Conservation (phyloP, 768 basidiomycete species). For the Amylocystis lapponica region DNA sequence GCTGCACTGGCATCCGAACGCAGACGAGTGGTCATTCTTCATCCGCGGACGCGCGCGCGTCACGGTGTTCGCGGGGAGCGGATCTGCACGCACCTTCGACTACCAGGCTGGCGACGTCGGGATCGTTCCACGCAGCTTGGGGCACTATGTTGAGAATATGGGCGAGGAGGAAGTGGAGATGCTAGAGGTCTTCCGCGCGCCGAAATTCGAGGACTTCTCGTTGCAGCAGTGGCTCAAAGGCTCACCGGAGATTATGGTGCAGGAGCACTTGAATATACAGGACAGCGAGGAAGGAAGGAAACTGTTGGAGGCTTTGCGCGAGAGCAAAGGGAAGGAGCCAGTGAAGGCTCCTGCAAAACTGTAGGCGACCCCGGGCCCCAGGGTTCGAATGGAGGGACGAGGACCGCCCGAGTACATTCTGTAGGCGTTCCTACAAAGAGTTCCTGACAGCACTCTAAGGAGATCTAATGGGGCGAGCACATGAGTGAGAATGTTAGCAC, state of each 20-base stretch:
- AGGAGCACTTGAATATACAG: slow-evolving; percentile 50
- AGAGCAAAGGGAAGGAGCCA: too few relatives aligned
- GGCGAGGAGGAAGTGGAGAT: slow-evolving; percentile 32
- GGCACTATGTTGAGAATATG: slow-evolving; percentile 39
- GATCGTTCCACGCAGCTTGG: slow-evolving; percentile 1
- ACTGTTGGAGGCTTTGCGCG: too few relatives aligned
- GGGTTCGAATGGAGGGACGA: too few relatives aligned
- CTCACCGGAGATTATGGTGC: slow-evolving; percentile 52
- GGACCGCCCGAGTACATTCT: too few relatives aligned
- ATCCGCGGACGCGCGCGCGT: slow-evolving; percentile 43
- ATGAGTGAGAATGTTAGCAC: too few relatives aligned
- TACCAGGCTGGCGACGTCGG: slow-evolving; percentile 17
- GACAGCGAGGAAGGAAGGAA: too few relatives aligned
- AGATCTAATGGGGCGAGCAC: too few relatives aligned
- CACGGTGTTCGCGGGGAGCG: slow-evolving; percentile 49
- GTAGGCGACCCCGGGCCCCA: too few relatives aligned
- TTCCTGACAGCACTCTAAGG: too few relatives aligned
- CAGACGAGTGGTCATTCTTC: slow-evolving; percentile 6
- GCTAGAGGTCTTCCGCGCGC: slow-evolving; percentile 36
- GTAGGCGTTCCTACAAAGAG: too few relatives aligned
- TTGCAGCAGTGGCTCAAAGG: slow-evolving; percentile 52
- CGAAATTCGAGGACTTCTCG: slow-evolving; percentile 28
- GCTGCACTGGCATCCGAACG: slow-evolving; percentile 5
- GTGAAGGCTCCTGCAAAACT: too few relatives aligned
- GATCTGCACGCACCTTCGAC: slow-evolving; percentile 54